phyloP scores from a whole-genome alignment of 2,329 filamentous ascomycete species.

The Pseudogymnoascus sp. region DNA sequence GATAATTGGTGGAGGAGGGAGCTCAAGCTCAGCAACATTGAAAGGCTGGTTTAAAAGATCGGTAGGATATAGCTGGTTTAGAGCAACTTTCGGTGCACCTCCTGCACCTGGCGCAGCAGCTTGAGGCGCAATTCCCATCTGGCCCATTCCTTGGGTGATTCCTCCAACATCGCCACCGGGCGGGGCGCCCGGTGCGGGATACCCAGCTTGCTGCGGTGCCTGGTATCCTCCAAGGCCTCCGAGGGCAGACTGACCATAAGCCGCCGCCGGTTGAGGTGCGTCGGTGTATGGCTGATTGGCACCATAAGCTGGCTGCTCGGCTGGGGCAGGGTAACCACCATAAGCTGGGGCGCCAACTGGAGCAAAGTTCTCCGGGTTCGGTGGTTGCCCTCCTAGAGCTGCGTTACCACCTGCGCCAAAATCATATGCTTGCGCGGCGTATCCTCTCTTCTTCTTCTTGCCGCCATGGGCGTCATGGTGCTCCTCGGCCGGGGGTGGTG shows the following conservation, averaged over 20 bases:
- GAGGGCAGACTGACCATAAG: slow-evolving; percentile 34
- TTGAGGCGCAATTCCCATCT: slow-evolving; percentile 61
- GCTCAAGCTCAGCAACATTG: slow-evolving; percentile 85
- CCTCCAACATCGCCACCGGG: slow-evolving; percentile 52
- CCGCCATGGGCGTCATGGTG: slow-evolving; percentile 40
- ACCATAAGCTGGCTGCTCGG: slow-evolving; percentile 24
- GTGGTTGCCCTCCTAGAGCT: slow-evolving; percentile 57
- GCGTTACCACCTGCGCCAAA: slow-evolving; percentile 85
- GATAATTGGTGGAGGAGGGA: slow-evolving; percentile 83
- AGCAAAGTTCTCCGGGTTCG: slow-evolving; percentile 38
- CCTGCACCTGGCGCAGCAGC: slow-evolving; percentile 35
- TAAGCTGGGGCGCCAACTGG: slow-evolving; percentile 32
- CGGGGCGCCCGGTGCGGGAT: slow-evolving; percentile 46
- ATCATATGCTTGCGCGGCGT: slow-evolving; percentile 90
- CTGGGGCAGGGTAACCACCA: slow-evolving; percentile 28
- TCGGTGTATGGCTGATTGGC: slow-evolving; percentile 21
- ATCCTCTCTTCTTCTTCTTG: slow-evolving; percentile 88
- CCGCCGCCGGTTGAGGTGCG: slow-evolving; percentile 20
- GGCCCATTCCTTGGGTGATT: slow-evolving; percentile 75
- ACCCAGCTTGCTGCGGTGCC: slow-evolving; percentile 47
- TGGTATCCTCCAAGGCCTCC: slow-evolving; percentile 56
- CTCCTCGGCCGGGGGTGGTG: slow-evolving; percentile 25
- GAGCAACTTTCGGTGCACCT: slow-evolving; percentile 43
- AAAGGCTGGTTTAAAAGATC: slow-evolving; percentile 90
- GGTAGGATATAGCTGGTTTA: slow-evolving; percentile 88